phyloP scores from a whole-genome alignment of 2,329 filamentous ascomycete genomes.

The Cryphonectria carpinicola region DNA sequence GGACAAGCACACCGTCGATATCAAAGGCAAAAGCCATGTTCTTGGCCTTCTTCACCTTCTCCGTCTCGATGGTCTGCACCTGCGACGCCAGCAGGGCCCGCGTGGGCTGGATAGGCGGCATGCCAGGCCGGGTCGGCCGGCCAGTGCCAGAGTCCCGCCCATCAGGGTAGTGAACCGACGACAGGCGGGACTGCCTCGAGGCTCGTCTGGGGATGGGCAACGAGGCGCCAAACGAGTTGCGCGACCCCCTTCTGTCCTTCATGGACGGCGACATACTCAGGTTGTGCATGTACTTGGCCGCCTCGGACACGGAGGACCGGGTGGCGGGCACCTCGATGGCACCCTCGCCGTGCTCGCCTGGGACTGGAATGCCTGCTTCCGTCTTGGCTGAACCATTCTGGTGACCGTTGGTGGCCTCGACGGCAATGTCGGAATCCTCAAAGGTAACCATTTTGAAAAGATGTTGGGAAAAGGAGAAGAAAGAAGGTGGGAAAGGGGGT shows the following conservation, averaged over 20 bases:
- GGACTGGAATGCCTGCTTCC: slow-evolving; percentile 41
- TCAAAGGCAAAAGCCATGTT: slow-evolving; percentile 85
- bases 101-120: slow-evolving; percentile 62
- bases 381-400: slow-evolving; percentile 34
- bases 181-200: slow-evolving; percentile 66
- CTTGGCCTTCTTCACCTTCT: slow-evolving; percentile 71
- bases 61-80: slow-evolving; percentile 67
- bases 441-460: slow-evolving; percentile 24
- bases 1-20: slow-evolving; percentile 76
- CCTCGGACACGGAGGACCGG: slow-evolving; percentile 70
- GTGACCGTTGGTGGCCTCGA: slow-evolving; percentile 7
- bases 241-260: slow-evolving; percentile 68
- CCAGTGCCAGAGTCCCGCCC: slow-evolving; percentile 47
- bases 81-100: slow-evolving; percentile 72
- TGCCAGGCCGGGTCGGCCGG: slow-evolving; percentile 54
- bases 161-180: slow-evolving; percentile 54
- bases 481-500: slow-evolving; percentile 6
- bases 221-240: slow-evolving; percentile 76
- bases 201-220: slow-evolving; percentile 75
- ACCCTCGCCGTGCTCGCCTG: slow-evolving; percentile 49
- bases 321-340: slow-evolving; percentile 73
- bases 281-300: slow-evolving; percentile 72
- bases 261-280: slow-evolving; percentile 70
- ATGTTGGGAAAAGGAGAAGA: not conserved
- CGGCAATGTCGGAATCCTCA: slow-evolving; percentile 10